Percentiles rank a stretch among this genome's conserved stretches.
phyloP scores from a whole-genome alignment of 2,329 filamentous ascomycete species.

The Aspergillus awamori region DNA sequence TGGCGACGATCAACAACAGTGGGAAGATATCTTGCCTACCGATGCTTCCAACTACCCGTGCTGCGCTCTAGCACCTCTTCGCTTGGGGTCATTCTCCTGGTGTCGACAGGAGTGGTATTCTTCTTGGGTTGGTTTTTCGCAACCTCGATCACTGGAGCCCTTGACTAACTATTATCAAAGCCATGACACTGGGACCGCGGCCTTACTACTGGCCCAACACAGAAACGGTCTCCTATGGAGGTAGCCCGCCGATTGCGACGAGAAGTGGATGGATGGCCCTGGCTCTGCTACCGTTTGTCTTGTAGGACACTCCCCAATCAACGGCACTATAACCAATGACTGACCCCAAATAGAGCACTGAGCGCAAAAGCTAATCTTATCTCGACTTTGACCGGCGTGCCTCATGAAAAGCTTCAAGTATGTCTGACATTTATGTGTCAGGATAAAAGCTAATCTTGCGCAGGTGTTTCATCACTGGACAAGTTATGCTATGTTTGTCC shows the following conservation, averaged over 20 bases:
- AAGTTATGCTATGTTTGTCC: constrained; percentile 59
- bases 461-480: constrained; percentile 56
- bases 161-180: constrained; percentile 24
- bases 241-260: constrained; percentile 58
- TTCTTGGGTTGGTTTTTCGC: constrained; percentile 45
- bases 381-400: constrained; percentile 56
- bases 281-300: constrained; percentile 55
- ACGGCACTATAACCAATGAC: too few species aligned
- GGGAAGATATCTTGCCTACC: constrained; percentile 49
- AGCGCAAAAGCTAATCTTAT: constrained; percentile 61
- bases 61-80: constrained; percentile 50
- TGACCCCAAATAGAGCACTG: constrained; percentile 40
- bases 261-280: constrained; percentile 57
- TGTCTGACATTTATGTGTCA: not conserved
- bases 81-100: constrained; percentile 49
- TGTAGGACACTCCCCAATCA: constrained; percentile 33
- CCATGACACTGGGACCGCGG: constrained; percentile 53
- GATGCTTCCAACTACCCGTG: constrained; percentile 37
- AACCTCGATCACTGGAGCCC: not conserved
- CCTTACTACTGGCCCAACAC: constrained; percentile 62
- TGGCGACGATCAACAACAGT: constrained; percentile 41
- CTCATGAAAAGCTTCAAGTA: constrained; percentile 60
- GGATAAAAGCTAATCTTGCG: not conserved
- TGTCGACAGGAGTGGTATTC: constrained; percentile 47
- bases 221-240: constrained; percentile 46